Conservation (phyloP, 495 filamentous ascomycete genomes). For the Talaromyces thailandensis region DNA sequence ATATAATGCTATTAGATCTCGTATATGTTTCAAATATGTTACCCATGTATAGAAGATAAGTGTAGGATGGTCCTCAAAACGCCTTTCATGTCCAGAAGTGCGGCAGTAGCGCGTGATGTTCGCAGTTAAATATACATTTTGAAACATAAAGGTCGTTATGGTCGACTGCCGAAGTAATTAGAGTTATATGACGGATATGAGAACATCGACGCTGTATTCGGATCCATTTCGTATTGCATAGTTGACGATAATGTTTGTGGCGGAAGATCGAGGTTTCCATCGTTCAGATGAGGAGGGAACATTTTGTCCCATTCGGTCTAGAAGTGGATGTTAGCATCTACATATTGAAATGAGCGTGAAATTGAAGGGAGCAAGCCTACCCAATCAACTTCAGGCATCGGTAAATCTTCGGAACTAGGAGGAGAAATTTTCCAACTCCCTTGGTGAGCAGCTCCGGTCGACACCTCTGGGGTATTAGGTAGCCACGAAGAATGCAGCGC, state of each 20-base stretch:
- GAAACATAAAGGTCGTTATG: not conserved
- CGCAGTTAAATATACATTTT: not conserved
- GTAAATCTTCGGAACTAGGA: constrained; percentile 5
- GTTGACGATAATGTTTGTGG: constrained; percentile 1
- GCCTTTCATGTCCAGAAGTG: no score
- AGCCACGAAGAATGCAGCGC: not conserved
- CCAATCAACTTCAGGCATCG: constrained; percentile 17
- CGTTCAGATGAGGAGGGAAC: constrained; percentile 11
- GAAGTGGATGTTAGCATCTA: not conserved
- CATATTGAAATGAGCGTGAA: not conserved
- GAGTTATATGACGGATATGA: constrained; percentile 4
- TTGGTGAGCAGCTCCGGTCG: not conserved
- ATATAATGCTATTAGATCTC: not conserved
- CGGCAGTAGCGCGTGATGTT: not conserved
- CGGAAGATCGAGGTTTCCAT: constrained; percentile 11
- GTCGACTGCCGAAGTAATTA: not conserved
- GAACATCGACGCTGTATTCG: not conserved
- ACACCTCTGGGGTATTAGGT: not conserved
- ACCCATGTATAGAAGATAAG: not conserved
- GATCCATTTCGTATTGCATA: not conserved
- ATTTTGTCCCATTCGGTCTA: constrained; percentile 12
- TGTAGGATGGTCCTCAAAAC: not conserved
- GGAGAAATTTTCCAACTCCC: not conserved
- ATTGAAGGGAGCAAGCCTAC: constrained; percentile 7
- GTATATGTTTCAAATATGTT: not conserved